Evolutionary conservation across 2,329 filamentous ascomycete species (phyloP).

Genomic region (Neofusicoccum cordaticola): DNA sequence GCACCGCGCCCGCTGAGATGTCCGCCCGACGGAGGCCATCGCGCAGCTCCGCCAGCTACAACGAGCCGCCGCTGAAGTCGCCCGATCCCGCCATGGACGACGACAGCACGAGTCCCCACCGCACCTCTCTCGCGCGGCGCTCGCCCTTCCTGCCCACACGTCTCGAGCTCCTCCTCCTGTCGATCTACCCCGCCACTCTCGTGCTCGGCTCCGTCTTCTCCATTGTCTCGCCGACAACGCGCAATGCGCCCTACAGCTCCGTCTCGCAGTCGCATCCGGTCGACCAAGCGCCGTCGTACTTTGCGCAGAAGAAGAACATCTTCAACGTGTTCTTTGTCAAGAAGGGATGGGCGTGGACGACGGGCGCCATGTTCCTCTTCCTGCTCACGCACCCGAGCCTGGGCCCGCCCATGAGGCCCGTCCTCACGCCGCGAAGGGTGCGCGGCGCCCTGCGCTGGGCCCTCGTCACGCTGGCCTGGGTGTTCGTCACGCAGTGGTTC

Average conservation of each 20-base stretch:
- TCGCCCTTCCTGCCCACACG: conserved; percentile 67
- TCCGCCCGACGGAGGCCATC: conserved; percentile 7
- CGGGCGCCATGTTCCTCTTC: conserved; percentile 68
- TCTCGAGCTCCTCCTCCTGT: conserved; percentile 63
- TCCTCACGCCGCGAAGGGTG: conserved; percentile 46
- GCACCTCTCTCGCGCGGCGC: conserved; percentile 28
- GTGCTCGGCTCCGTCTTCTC: conserved; percentile 80
- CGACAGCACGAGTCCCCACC: conserved; percentile 16
- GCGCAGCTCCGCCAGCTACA: conserved; percentile 14
- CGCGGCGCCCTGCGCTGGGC: conserved; percentile 67
- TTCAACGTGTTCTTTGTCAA: conserved; percentile 96
- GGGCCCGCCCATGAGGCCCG: conserved; percentile 40
- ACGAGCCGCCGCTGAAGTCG: neutral
- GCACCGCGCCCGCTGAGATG: neutral
- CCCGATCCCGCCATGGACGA: conserved; percentile 2
- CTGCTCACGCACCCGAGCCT: conserved; percentile 64
- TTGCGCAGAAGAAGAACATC: conserved; percentile 88
- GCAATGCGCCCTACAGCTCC: conserved; percentile 59
- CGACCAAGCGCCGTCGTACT: conserved; percentile 70
- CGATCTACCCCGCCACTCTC: conserved; percentile 74
- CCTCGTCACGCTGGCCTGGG: conserved; percentile 74
- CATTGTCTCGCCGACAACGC: conserved; percentile 69
- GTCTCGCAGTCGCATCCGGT: conserved; percentile 61
- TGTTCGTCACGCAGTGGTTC: conserved; percentile 91
- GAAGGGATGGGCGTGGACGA: conserved; percentile 90